These are phyloP conservation scores for Dacryopinax spathularia DNA, from an alignment of 768 basidiomycete genomes.

Conservation along the genomic window DNA sequence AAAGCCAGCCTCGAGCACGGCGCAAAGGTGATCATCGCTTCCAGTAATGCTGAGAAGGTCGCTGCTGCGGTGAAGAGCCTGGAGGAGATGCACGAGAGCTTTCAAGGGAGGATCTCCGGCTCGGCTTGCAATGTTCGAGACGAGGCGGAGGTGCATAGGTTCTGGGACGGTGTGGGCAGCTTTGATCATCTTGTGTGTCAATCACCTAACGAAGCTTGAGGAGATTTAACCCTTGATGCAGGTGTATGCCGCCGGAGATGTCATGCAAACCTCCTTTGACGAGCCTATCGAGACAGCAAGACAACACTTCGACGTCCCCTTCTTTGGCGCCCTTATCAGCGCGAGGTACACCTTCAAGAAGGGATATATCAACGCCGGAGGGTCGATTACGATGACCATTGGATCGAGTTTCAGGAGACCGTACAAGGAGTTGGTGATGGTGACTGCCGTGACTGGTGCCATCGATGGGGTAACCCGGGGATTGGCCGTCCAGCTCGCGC, in stretches of 20 bases:
- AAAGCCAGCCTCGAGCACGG: not conserved
- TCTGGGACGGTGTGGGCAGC: conserved; percentile 8
- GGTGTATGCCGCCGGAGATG: not conserved
- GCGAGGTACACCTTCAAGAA: not conserved
- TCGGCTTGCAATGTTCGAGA: conserved; percentile 3
- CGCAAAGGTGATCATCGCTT: conserved; percentile 10
- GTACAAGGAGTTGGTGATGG: conserved; percentile 8
- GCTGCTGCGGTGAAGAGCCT: conserved; percentile 3
- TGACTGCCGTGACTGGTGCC: conserved; percentile 10
- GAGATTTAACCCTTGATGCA: not conserved
- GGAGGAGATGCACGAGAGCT: not conserved
- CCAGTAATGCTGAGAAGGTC: conserved; percentile 5
- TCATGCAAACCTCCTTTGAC: not conserved
- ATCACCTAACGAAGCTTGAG: not conserved
- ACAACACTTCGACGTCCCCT: not conserved
- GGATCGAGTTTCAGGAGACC: conserved; percentile 7
- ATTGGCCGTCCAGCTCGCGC: conserved; percentile 14
- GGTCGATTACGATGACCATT: conserved; percentile 1
- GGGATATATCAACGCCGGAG: conserved; percentile 1
- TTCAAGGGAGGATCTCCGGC: conserved; percentile 6
- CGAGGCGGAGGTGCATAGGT: not conserved
- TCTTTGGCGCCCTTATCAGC: conserved; percentile 6
- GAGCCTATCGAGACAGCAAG: not conserved
- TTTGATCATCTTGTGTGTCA: conserved; percentile 12
- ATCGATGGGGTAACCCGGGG: conserved; percentile 12